Percentiles rank a stretch among this genome's conserved stretches.
These are phyloP conservation scores for Claviceps africana DNA, from an alignment of 2,329 filamentous ascomycete species.

Conservation along the genomic window DNA sequence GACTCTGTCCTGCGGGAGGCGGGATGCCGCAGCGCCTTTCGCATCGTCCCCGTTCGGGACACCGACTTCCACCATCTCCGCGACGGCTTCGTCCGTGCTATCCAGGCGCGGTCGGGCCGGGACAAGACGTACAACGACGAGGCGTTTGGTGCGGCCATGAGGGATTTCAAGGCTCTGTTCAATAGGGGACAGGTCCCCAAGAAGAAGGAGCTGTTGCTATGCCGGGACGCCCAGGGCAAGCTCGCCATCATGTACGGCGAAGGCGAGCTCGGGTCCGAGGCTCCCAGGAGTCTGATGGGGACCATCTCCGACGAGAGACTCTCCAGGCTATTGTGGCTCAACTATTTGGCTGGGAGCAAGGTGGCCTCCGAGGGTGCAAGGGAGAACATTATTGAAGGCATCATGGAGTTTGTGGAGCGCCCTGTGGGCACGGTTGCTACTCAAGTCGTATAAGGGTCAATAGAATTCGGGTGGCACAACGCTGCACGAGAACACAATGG, in stretches of 20 bases:
- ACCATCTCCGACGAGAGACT: conserved; percentile 65
- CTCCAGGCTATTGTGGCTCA: conserved; percentile 70
- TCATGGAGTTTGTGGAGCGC: conserved; percentile 76
- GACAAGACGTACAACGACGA: conserved; percentile 50
- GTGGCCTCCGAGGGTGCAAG: conserved; percentile 76
- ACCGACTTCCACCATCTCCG: conserved; percentile 89
- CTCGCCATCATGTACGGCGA: conserved; percentile 56
- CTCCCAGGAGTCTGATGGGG: conserved; percentile 46
- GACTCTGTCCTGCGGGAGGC: conserved; percentile 50
- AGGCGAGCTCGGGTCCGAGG: conserved; percentile 34
- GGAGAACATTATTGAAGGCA: conserved; percentile 69
- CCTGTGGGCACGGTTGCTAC: conserved; percentile 78
- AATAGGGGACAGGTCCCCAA: conserved; percentile 69
- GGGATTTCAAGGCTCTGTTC: conserved; percentile 70
- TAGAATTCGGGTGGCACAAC: too few relatives aligned
- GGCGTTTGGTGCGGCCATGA: conserved; percentile 59
- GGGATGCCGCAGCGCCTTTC: conserved; percentile 61
- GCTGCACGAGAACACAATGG: neutral
- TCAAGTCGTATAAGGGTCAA: conserved; percentile 42
- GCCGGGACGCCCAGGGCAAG: conserved; percentile 49
- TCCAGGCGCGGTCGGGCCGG: conserved; percentile 56
- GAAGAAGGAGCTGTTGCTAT: conserved; percentile 60
- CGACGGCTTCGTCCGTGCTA: conserved; percentile 78
- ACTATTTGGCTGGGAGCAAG: conserved; percentile 74
- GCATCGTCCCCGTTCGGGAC: conserved; percentile 80